Conservation (phyloP, 2,329 filamentous ascomycete genomes). For the Colletotrichum agaves region DNA sequence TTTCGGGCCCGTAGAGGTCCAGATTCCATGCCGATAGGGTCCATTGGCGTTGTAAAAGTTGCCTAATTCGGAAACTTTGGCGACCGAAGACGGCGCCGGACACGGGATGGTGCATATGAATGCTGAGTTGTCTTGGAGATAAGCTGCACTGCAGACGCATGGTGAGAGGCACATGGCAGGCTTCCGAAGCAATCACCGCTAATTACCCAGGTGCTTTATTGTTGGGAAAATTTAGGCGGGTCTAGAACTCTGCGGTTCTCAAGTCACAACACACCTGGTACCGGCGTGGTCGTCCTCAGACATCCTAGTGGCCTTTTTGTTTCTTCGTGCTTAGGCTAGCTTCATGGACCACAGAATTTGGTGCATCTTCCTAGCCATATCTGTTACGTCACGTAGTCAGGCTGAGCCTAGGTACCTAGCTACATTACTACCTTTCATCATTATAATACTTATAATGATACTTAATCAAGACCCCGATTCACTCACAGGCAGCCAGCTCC, state of each 20-base stretch:
- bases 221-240: not conserved
- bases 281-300: not conserved
- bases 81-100: not conserved
- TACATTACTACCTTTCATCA: too few relatives aligned
- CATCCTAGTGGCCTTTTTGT: not conserved
- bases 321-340: too few relatives aligned
- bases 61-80: constrained; percentile 3
- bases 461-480: too few relatives aligned
- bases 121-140: constrained; percentile 9
- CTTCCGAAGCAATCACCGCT: too few relatives aligned
- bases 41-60: not conserved
- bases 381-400: too few relatives aligned
- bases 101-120: constrained; percentile 1
- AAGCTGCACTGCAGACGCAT: not conserved
- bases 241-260: not conserved
- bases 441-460: too few relatives aligned
- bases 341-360: too few relatives aligned
- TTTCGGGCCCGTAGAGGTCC: constrained; percentile 11
- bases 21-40: constrained; percentile 8
- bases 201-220: too few relatives aligned
- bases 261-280: not conserved
- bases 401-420: too few relatives aligned
- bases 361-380: too few relatives aligned
- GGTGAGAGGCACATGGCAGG: not conserved
- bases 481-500: too few relatives aligned